phyloP scores from a whole-genome alignment of 192 early-diverging fungal species.

The Coemansia sp. region DNA sequence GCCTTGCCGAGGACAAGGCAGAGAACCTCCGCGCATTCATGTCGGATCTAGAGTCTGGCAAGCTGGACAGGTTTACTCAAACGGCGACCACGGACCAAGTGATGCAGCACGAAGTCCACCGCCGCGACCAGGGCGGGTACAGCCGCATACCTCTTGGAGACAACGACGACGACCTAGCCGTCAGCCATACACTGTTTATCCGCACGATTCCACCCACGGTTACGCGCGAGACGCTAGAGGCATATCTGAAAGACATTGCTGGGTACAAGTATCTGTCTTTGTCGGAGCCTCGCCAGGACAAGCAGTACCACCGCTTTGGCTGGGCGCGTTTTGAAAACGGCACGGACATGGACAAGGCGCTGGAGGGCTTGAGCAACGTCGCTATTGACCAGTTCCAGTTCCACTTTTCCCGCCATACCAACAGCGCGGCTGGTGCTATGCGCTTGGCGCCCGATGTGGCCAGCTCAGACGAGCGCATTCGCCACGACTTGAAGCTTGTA shows the following conservation, averaged over 20 bases:
- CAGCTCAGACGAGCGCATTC: constrained; percentile 64
- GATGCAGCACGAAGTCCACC: constrained; percentile 47
- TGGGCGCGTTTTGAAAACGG: constrained; percentile 89
- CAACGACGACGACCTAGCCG: constrained; percentile 33
- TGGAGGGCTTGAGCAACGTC: constrained; percentile 60
- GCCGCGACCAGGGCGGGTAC: constrained; percentile 27
- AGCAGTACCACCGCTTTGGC: constrained; percentile 83
- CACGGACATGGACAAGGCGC: constrained; percentile 74
- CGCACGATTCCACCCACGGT: constrained; percentile 74
- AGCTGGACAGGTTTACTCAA: constrained; percentile 58
- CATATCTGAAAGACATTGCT: constrained; percentile 61
- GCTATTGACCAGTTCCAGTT: constrained; percentile 55
- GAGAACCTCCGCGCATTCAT: constrained; percentile 61
- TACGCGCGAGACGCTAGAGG: constrained; percentile 59
- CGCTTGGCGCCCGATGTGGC: constrained; percentile 71
- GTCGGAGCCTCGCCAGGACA: constrained; percentile 79
- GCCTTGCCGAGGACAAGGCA: constrained; percentile 56
- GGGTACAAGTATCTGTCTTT: constrained; percentile 84
- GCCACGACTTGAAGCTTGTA: constrained; percentile 70
- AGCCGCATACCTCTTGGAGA: constrained; percentile 34
- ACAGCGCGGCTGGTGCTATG: constrained; percentile 23
- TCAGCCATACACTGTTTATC: constrained; percentile 69
- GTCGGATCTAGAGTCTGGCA: constrained; percentile 64
- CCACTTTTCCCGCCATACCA: constrained; percentile 51
- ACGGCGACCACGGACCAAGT: constrained; percentile 38